A percentile compares a stretch with the other conserved stretches of the same genome.
Evolutionary conservation across 257 asterid species (phyloP).

Genomic region (Mitragyna speciosa): DNA sequence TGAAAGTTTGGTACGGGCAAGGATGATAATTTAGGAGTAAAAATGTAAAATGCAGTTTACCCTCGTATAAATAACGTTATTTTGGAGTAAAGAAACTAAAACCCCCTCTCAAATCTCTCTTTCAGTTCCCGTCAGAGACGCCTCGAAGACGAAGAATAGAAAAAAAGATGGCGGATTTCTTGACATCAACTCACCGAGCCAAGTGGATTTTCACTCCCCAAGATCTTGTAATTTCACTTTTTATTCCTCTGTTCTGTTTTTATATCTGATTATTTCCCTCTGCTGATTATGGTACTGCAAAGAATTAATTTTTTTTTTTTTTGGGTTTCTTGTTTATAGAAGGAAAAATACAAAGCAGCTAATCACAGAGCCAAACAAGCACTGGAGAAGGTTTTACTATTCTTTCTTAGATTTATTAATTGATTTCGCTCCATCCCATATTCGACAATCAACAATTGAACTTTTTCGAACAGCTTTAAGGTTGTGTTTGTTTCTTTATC

Average conservation of each 20-base stretch:
- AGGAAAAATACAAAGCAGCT: conserved; percentile 76
- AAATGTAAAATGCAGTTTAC: too few relatives aligned
- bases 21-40: too few relatives aligned
- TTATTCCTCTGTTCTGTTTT: neutral
- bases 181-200: conserved; percentile 81
- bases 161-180: conserved; percentile 70
- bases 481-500: too few relatives aligned
- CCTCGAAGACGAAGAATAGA: neutral
- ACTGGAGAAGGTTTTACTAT: conserved; percentile 63
- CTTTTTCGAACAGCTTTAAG: too few relatives aligned
- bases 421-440: too few relatives aligned
- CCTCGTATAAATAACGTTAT: too few relatives aligned
- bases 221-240: conserved; percentile 47
- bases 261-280: neutral
- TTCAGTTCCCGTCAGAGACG: neutral
- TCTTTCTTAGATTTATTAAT: neutral
- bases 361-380: conserved; percentile 90
- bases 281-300: neutral
- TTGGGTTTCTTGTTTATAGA: conserved; percentile 36
- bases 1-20: too few relatives aligned
- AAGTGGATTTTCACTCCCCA: conserved; percentile 87
- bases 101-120: neutral
- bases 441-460: too few relatives aligned
- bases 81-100: neutral
- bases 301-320: neutral